Conservation (phyloP, 768 basidiomycete genomes). For the Crassisporium funariophilum region DNA sequence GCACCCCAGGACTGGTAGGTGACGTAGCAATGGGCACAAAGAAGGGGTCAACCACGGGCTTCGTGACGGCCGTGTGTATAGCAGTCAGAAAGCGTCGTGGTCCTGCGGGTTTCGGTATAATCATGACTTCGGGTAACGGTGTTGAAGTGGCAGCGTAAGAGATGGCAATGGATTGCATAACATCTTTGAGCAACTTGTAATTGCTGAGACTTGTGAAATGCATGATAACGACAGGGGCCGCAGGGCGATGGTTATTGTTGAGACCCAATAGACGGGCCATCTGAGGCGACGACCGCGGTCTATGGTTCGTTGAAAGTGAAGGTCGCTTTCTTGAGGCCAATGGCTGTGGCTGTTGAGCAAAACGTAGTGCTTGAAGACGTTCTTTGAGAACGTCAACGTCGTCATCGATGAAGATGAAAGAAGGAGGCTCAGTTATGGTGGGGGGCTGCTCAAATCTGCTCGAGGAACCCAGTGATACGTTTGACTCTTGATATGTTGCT, state of each 20-base stretch:
- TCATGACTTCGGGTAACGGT: slow-evolving; percentile 85
- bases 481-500: slow-evolving; percentile 10
- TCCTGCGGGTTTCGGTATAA: slow-evolving; percentile 96
- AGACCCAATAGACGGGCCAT: slow-evolving; percentile 58
- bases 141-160: slow-evolving; percentile 45
- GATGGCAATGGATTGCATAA: slow-evolving; percentile 68
- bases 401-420: slow-evolving; percentile 92
- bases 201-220: slow-evolving; percentile 92
- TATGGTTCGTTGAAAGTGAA: slow-evolving; percentile 63
- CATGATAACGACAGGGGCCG: slow-evolving; percentile 61
- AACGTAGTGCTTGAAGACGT: slow-evolving; percentile 67
- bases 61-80: slow-evolving; percentile 85
- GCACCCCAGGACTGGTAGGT: slow-evolving; percentile 73
- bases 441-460: slow-evolving; percentile 9
- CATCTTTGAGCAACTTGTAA: slow-evolving; percentile 86
- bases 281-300: slow-evolving; percentile 81
- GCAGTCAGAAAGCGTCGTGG: slow-evolving; percentile 92
- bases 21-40: slow-evolving; percentile 95
- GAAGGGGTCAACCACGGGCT: slow-evolving; percentile 86
- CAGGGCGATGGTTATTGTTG: slow-evolving; percentile 26
- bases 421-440: slow-evolving; percentile 30
- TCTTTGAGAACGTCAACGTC: slow-evolving; percentile 80
- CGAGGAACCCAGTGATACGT: background rate
- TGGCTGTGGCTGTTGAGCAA: slow-evolving; percentile 49
- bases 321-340: slow-evolving; percentile 60